Evolutionary conservation across 805 yeast species (phyloP), one percentile per base, ranked within the genome.

Genomic region (Candida lessepsii): DNA sequence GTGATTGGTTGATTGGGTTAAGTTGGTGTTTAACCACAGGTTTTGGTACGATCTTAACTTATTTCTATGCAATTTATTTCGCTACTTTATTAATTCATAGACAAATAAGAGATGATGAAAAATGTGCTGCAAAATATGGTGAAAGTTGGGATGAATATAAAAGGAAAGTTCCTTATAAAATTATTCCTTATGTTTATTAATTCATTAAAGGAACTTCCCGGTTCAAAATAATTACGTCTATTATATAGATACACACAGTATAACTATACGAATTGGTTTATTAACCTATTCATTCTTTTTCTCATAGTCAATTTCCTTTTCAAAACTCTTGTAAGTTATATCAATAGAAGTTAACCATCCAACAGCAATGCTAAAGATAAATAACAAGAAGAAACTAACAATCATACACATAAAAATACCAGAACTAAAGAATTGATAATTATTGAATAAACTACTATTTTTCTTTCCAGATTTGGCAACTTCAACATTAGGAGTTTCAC

Each of bases 21-120:
- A 80, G 95, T 32, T 91, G 96, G 96, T 88, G 96, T 61, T 69
- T 93, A 47, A 83, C 96, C 8, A 87, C 97, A 2, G 96, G 96
- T 9, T 76, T 81, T 51, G 71, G 70, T 44, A 83, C 96, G 1
- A 83, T 87, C 4, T 67, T 91, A 53, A 87, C 98, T 0, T 93
- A 91, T 57, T 93, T 86, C 64, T 93, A 87, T 57, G 83, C 84
- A 27, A 57, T 83, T 15, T 93, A 87, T 63, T 93, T 93, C 65
- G 91, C 86, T 0, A 69, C 80, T 3, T 73, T 93, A 55, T 71
- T 93, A 48, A 58, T 93, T 24, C 98, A 93, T 60, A 81, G 99
- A 59, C 97, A 91, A 61, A 65, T 65, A 19, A 77, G 99, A 61
- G 99, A 93, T 63, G 98, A 91, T 55, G 84, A 82, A 36, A 90